These are phyloP conservation scores for Cystobasidium onofrii DNA, from an alignment of 768 basidiomycete genomes.

Conservation along the genomic window DNA sequence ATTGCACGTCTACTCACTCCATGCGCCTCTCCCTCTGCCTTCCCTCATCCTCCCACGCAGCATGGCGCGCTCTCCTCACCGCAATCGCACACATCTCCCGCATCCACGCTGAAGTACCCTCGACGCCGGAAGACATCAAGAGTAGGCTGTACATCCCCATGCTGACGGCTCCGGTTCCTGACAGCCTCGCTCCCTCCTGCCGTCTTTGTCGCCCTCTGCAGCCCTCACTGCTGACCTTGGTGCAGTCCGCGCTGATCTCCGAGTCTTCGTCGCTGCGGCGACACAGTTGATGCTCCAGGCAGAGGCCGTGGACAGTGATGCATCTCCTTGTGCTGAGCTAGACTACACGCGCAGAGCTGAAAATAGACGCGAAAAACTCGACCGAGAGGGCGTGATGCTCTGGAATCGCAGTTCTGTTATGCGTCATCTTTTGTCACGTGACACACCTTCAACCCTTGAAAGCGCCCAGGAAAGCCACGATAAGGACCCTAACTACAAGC, in stretches of 20 bases:
- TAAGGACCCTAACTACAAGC: not conserved
- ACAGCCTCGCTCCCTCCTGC: too few species aligned
- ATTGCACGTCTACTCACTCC: too few species aligned
- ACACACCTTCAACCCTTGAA: not conserved
- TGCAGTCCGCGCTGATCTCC: not conserved
- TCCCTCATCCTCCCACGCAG: not conserved
- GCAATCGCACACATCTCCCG: not conserved
- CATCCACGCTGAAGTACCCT: not conserved
- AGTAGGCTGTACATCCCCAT: not conserved
- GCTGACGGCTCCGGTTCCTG: too few species aligned
- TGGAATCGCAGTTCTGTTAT: conserved; percentile 5
- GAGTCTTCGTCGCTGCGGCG: not conserved
- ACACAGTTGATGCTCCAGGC: not conserved
- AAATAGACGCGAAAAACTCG: not conserved
- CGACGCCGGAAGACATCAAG: not conserved
- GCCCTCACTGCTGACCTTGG: not conserved
- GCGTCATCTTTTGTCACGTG: not conserved
- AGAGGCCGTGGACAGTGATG: not conserved
- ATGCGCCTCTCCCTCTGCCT: not conserved
- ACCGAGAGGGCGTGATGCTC: conserved; percentile 10
- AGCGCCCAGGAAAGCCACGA: not conserved
- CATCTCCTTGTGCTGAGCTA: not conserved
- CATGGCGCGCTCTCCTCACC: not conserved
- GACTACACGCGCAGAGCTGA: not conserved
- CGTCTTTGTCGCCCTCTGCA: too few species aligned